Base-by-base conservation (phyloP, 1,139 yeast genomes). In the Taphrina confusa region DNA sequence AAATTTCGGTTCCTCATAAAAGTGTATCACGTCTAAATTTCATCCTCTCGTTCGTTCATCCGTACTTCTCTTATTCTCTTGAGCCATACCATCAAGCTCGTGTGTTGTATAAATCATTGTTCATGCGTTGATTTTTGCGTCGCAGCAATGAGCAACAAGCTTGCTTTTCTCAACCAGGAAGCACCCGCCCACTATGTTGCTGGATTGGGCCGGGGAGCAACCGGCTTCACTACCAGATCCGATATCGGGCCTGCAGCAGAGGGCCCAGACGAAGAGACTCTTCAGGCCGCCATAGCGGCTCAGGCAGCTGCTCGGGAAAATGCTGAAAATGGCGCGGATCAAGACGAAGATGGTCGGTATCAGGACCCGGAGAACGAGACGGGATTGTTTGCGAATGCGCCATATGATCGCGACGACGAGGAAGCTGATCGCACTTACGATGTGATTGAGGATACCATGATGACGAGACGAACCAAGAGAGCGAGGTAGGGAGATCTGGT, bases 201-300 rank as follows among this genome's bases (percentile, higher is more conserved):
- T 1, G 98, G 98, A 31, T 74, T 90, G 6, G 98, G 97, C 0
- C 78, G 98, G 69, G 98, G 98, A 16, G 98, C 97, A 1, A 82
- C 88, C 0, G 97, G 97, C 1, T 91, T 91, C 71, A 83, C 92
- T 0, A 87, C 96, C 0, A 80, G 89, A 63, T 87, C 92, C 1
- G 95, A 86, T 66, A 74, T 85, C n/a, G 87, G 85, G 0, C 76
- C 79, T 1, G 77, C 78, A 1, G 71, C 75, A 36, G 70, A 75
- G 23, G 74, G 73, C 4, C 68, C 73, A 39, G 75, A 77, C 6
- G 78, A 75, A 23, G 73, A 72, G 45, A 75, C 75, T 1, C 66
- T 73, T 4, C 71, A 73, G 54, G 74, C 70, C 25, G 72, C 70
- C 4, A 70, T 65, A 3, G 72, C 69, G 2, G 70, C 69, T 18